Evolutionary conservation across 352 stramenopile species (phyloP).

Genomic region (Phytophthora melonis): DNA sequence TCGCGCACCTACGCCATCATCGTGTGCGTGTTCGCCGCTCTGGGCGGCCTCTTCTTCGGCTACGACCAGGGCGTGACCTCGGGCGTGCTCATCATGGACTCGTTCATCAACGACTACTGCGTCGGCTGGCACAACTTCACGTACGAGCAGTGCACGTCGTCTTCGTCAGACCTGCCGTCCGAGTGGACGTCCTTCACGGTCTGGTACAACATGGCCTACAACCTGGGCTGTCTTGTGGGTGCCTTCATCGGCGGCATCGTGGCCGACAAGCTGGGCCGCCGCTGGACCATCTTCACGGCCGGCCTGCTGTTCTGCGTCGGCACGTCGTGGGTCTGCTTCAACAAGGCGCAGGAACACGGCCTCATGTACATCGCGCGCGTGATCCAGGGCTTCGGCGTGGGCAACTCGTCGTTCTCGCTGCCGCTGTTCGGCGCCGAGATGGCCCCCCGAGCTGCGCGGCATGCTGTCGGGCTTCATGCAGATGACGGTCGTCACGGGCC

Average conservation of each 20-base stretch:
- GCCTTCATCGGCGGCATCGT: constrained; percentile 34
- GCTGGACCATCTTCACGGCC: constrained; percentile 43
- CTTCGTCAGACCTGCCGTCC: constrained; percentile 5
- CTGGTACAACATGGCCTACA: constrained; percentile 40
- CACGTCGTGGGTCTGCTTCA: constrained; percentile 46
- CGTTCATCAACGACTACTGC: constrained; percentile 30
- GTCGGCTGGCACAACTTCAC: constrained; percentile 50
- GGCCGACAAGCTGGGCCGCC: constrained; percentile 43
- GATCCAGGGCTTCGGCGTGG: constrained; percentile 45
- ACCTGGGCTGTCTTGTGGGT: constrained; percentile 32
- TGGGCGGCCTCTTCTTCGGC: no score
- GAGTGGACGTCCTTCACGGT: constrained; percentile 48
- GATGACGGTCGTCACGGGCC: no score
- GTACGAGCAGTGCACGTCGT: constrained; percentile 31
- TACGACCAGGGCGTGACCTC: constrained; percentile 24
- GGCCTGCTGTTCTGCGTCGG: constrained; percentile 50
- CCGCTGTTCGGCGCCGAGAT: constrained; percentile 11
- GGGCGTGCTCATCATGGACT: constrained; percentile 23
- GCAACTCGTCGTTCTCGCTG: no score
- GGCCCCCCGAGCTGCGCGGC: no score
- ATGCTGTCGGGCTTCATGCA: no score
- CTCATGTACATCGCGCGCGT: no score
- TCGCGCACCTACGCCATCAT: constrained; percentile 23
- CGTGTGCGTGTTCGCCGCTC: no score
- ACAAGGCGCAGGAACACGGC: constrained; percentile 25